Evolutionary conservation across 2,329 filamentous ascomycete genomes (phyloP), one percentile per base, ranked within the genome.

Genomic region (Neofusicoccum sp.): DNA sequence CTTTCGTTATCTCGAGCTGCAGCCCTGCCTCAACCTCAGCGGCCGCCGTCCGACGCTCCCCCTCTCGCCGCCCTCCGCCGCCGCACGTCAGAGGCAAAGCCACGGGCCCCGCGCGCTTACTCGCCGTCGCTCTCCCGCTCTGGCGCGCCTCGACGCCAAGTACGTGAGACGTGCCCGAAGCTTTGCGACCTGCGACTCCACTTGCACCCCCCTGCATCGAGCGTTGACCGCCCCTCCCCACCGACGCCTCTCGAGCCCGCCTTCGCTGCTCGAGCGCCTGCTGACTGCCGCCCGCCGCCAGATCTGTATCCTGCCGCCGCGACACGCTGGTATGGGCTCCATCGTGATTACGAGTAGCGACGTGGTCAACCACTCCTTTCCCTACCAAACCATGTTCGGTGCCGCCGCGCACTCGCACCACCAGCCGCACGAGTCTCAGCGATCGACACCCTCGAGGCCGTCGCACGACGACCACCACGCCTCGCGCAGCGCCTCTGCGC

Each of bases 361-460:
- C 81, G 88, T 88, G 80, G 87, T 88, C 79, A 85, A 90, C 77
- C 88, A 92, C 79, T 83, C 88, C 71, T 85, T 87, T 79, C 89
- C 89, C 78, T 86, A 87, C 81, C 87, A 83, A 80, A 90, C 88
- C 83, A 89, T 92, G 81, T 80, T 84, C 71, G 81, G 80, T 76
- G 77, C 77, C 68, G 73, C 76, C 70, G 71, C 77, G 69, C 79
- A 58, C 54, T 45, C 54, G 41, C 54, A 58, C 41, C 54, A 81
- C 71, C 76, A 72, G 67, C 63, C 73, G 56, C 75, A 77, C 64
- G 74, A 77, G 49, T 74, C 74, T 52, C 73, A 74, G 60, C 67
- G 71, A 47, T 67, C 74, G 33, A 70, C 71, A 39, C 49, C 66
- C 9, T 65, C 64, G 31, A 73, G 74, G 34, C 70, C 73, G 33